Evolutionary conservation across 345 rosid species (phyloP), one percentile per base, ranked within the genome.

Genomic region (Kandelia obovata): DNA sequence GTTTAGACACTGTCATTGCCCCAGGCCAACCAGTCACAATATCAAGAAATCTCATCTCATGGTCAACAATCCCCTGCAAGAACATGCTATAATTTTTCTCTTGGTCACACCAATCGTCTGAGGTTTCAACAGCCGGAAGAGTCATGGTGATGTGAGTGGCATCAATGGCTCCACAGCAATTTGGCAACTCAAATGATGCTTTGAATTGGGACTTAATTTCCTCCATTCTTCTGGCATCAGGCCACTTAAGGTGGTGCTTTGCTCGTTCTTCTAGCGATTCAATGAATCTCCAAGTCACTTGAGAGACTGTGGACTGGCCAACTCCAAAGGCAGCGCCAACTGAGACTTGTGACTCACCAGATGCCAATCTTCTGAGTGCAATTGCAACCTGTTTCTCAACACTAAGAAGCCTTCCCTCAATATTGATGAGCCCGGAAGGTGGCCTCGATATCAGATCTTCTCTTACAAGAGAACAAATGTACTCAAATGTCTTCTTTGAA

Each of bases 311-410:
- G 31, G 99, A 95, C 58, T 92, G 99, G 62, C 99, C 97, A 37
- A 92, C 96, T 52, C 97, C 89, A 56, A 94, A 91, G 67, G 98
- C 83, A 34, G 88, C 90, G 23, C 96, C 98, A 3, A 94, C 95
- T 0, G 95, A 94, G 70, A 94, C 98, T 74, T 94, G 98, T 70
- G 98, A 94, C 58, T 94, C 96, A 16, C 98, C 97, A 2, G 98
- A 94, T 4, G 98, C 98, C 67, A 94, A 71, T 77, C 95, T 84
- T 79, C 98, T 78, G 0, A 91, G 74, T 60, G 98, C 94, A 58
- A 93, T 93, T 16, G 98, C 98, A 56, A 91, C 98, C 77, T 93
- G 97, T 78, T 94, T 94, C 85, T 94, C 97, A 2, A 91, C 98
- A 72, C 96, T 91, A 31, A 91, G 92, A 58, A 93, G 90, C 83